Conservation (phyloP, 495 filamentous ascomycete genomes). For the Amphirosellinia nigrospora region DNA sequence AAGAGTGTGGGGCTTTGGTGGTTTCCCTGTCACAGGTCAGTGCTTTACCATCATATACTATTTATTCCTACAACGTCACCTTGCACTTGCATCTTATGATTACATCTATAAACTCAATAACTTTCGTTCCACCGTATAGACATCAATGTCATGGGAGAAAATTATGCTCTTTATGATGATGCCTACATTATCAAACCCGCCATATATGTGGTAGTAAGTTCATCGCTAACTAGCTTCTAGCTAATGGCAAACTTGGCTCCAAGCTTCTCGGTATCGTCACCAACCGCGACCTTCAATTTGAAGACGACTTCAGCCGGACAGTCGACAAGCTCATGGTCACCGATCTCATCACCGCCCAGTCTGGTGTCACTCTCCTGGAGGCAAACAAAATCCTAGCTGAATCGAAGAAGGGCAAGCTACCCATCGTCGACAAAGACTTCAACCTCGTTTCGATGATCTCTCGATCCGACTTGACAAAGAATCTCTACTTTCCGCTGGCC, state of each 20-base stretch:
- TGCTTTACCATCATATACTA: slow-evolving; percentile 33
- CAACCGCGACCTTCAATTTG: slow-evolving; percentile 96
- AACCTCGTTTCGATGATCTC: slow-evolving; percentile 96
- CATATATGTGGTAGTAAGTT: slow-evolving; percentile 23
- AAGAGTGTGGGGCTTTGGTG: slow-evolving; percentile 98
- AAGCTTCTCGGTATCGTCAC: slow-evolving; percentile 97
- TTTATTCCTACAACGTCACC: slow-evolving; percentile 25
- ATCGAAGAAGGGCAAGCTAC: slow-evolving; percentile 99
- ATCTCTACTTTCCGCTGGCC: slow-evolving; percentile 93
- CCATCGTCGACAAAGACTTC: slow-evolving; percentile 84
- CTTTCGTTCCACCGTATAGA: slow-evolving; percentile 99
- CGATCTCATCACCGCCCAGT: slow-evolving; percentile 87
- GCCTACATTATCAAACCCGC: slow-evolving; percentile 36
- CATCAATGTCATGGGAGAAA: slow-evolving; percentile 82
- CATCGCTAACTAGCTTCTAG: slow-evolving; percentile 56
- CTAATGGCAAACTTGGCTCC: slow-evolving; percentile 88
- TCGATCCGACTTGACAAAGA: slow-evolving; percentile 97
- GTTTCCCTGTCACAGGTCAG: slow-evolving; percentile 98
- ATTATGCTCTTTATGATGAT: slow-evolving; percentile 55
- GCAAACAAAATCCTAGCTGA: slow-evolving; percentile 91
- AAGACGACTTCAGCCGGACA: slow-evolving; percentile 71
- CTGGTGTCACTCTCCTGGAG: slow-evolving; percentile 83
- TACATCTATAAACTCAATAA: slow-evolving; percentile 75
- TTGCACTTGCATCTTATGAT: slow-evolving; percentile 67
- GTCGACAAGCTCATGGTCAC: slow-evolving; percentile 94